Evolutionary conservation across 176 grass and related monocot species (phyloP).

Genomic region (Bothriochloa decipiens): DNA sequence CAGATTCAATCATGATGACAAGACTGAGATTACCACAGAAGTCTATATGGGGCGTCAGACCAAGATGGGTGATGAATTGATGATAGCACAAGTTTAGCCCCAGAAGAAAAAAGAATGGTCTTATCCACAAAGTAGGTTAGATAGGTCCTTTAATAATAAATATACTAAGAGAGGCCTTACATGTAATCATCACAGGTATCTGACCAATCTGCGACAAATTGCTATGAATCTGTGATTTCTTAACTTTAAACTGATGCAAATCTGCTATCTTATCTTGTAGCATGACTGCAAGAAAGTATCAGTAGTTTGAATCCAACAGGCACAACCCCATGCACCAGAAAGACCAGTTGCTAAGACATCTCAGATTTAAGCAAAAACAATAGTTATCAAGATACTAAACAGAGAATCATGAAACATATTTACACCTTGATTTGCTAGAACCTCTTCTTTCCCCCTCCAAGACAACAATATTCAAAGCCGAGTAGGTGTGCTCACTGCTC

Average conservation of each 20-base stretch:
- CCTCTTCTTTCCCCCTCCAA: conserved; percentile 36
- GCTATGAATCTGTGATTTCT: not conserved
- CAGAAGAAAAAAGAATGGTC: not conserved
- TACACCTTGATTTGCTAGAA: conserved; percentile 25
- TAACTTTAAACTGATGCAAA: not conserved
- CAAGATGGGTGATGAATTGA: not conserved
- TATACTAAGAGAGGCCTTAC: not conserved
- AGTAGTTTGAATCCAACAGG: no score
- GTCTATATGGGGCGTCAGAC: not conserved
- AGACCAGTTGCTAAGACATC: no score
- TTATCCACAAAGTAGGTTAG: not conserved
- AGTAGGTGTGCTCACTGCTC: not conserved
- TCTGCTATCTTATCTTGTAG: not conserved
- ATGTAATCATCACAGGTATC: not conserved
- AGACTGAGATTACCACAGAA: conserved; percentile 18
- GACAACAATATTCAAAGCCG: conserved; percentile 31
- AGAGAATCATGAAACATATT: not conserved
- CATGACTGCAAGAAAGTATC: not conserved
- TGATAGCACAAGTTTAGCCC: conserved; percentile 6
- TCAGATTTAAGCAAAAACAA: no score
- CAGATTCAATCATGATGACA: not conserved
- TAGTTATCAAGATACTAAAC: no score
- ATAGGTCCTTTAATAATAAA: not conserved
- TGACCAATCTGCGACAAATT: not conserved
- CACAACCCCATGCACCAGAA: no score